Evolutionary conservation across 192 early-diverging fungal genomes (phyloP).

Genomic region (Oehlia diaphana): DNA sequence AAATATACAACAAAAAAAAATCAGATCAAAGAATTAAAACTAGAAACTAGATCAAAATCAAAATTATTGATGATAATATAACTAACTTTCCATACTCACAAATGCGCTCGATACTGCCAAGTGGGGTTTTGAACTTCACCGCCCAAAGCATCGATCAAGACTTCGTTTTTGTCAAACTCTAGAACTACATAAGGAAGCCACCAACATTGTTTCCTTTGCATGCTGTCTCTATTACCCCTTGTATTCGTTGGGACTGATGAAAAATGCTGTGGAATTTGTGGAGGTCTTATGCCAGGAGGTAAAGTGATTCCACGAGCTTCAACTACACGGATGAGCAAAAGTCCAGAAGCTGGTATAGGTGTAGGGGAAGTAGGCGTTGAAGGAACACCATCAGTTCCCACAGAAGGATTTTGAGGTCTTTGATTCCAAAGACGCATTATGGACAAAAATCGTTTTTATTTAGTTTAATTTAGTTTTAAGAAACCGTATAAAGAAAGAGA

Average conservation of each 20-base stretch:
- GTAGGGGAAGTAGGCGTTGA: constrained; percentile 25
- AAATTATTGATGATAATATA: background rate
- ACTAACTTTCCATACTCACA: constrained; percentile 55
- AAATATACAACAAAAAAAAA: background rate
- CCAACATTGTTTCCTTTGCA: constrained; percentile 49
- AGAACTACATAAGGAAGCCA: constrained; percentile 87
- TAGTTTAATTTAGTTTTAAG: background rate
- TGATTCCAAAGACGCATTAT: constrained; percentile 15
- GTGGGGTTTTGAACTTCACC: constrained; percentile 73
- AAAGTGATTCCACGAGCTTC: constrained; percentile 77
- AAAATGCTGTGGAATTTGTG: constrained; percentile 37
- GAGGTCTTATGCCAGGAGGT: constrained; percentile 59
- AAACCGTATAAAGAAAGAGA: background rate
- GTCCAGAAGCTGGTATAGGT: constrained; percentile 40
- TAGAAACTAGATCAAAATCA: constrained; percentile 1
- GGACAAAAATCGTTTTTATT: background rate
- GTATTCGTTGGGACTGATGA: constrained; percentile 7
- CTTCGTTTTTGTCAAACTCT: constrained; percentile 95
- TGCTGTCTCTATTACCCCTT: constrained; percentile 49
- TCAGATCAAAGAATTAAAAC: constrained; percentile 3
- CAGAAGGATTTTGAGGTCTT: background rate
- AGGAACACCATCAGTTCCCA: background rate
- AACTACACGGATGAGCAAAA: constrained; percentile 80
- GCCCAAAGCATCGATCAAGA: constrained; percentile 79
- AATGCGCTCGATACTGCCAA: constrained; percentile 78